phyloP scores from a whole-genome alignment of 2,329 filamentous ascomycete species.

The Calonectria hongkongensis region DNA sequence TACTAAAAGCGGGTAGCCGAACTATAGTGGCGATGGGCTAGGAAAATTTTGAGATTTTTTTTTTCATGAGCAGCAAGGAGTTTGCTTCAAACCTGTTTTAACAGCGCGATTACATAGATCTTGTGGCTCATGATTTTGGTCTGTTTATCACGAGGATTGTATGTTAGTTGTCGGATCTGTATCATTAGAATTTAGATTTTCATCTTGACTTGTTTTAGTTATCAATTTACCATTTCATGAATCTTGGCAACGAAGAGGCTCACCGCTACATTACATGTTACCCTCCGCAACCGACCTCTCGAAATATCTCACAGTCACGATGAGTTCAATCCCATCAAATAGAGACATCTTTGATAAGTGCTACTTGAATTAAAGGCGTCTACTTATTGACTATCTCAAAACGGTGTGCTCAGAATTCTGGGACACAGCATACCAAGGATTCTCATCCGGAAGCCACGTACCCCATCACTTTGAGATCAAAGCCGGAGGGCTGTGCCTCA shows the following conservation, averaged over 20 bases:
- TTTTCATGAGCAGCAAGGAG: neutral
- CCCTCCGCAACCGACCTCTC: neutral
- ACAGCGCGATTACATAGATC: too few relatives aligned
- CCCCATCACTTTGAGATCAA: neutral
- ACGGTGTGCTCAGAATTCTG: too few relatives aligned
- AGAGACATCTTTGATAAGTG: too few relatives aligned
- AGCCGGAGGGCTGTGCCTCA: neutral
- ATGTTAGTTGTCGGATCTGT: too few relatives aligned
- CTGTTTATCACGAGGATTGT: too few relatives aligned
- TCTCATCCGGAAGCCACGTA: neutral
- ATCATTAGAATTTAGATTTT: too few relatives aligned
- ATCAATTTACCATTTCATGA: too few relatives aligned
- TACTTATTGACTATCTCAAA: too few relatives aligned
- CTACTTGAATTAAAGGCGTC: too few relatives aligned
- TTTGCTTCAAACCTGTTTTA: neutral
- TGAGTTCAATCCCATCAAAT: neutral
- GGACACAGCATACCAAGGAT: neutral
- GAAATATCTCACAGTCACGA: neutral
- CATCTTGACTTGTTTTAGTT: too few relatives aligned
- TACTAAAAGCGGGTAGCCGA: neutral
- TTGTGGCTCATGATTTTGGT: too few relatives aligned
- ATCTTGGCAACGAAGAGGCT: too few relatives aligned
- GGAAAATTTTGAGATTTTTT: neutral
- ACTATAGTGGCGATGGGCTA: neutral
- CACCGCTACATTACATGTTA: neutral